Conservation (phyloP, 345 rosid species). For the Melaleuca quinquenervia region DNA sequence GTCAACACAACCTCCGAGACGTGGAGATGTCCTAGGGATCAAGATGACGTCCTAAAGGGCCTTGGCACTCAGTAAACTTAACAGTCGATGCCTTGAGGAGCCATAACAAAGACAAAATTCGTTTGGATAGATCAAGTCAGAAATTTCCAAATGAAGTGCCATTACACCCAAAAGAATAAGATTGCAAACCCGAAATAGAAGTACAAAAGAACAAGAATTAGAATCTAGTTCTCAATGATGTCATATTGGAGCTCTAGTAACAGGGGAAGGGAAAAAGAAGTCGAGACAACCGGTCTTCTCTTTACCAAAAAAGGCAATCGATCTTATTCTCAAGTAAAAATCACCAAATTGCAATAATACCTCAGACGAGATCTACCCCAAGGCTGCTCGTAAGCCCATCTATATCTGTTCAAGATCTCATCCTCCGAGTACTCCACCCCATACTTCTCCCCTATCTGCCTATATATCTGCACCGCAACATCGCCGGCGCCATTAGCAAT, state of each 20-base stretch:
- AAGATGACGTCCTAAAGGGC: not conserved
- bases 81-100: not conserved
- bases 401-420: constrained; percentile 76
- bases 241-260: not conserved
- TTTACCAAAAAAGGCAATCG: not conserved
- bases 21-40: not conserved
- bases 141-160: not conserved
- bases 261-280: not conserved
- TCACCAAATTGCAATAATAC: constrained; percentile 11
- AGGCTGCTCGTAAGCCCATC: constrained; percentile 89
- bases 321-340: not conserved
- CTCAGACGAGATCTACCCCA: constrained; percentile 98
- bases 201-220: not conserved
- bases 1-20: not conserved
- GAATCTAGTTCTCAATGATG: not conserved
- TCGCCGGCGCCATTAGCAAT: not conserved
- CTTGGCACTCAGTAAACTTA: not conserved
- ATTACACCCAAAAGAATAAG: not conserved
- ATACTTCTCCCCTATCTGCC: constrained; percentile 77
- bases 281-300: not conserved
- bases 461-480: constrained; percentile 51
- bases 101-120: not conserved
- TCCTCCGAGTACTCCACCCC: constrained; percentile 80
- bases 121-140: not conserved
- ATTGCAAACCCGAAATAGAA: not conserved